A percentile compares a stretch with the other conserved stretches of the same genome.
Evolutionary conservation across 768 basidiomycete genomes (phyloP).

Genomic region (Rhodocollybia butyracea): DNA sequence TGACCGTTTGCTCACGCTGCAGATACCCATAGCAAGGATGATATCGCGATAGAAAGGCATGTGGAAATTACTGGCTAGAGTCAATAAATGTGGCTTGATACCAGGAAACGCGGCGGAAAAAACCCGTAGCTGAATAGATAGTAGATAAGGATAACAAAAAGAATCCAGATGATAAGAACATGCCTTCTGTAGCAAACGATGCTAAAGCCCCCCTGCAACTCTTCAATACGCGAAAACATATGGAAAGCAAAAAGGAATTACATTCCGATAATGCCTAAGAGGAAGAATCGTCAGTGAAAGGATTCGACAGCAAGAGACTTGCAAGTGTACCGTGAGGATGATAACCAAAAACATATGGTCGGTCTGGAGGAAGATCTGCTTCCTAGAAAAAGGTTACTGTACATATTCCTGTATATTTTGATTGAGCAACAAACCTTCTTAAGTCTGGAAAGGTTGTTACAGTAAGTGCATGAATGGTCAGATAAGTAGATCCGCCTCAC

Average conservation of each 20-base stretch:
- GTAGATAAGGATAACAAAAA: background rate
- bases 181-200: constrained; percentile 95
- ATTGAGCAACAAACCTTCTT: constrained; percentile 39
- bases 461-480: background rate
- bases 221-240: background rate
- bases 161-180: constrained; percentile 4
- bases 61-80: constrained; percentile 84
- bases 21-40: constrained; percentile 81
- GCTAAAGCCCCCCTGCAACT: constrained; percentile 79
- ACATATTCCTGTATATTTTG: background rate
- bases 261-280: constrained; percentile 97
- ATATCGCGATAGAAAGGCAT: constrained; percentile 94
- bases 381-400: constrained; percentile 47
- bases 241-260: constrained; percentile 35
- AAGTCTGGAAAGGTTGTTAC: constrained; percentile 15
- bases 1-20: constrained; percentile 86
- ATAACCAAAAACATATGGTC: constrained; percentile 96
- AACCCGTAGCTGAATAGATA: constrained; percentile 70
- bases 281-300: constrained; percentile 8
- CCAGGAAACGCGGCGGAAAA: constrained; percentile 89
- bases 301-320: background rate
- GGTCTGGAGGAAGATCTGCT: constrained; percentile 84
- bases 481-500: constrained; percentile 38
- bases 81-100: constrained; percentile 89
- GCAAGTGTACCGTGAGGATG: constrained; percentile 84